Evolutionary conservation across 2,329 filamentous ascomycete genomes (phyloP).

Genomic region (Hymenoscyphus fructigenus): DNA sequence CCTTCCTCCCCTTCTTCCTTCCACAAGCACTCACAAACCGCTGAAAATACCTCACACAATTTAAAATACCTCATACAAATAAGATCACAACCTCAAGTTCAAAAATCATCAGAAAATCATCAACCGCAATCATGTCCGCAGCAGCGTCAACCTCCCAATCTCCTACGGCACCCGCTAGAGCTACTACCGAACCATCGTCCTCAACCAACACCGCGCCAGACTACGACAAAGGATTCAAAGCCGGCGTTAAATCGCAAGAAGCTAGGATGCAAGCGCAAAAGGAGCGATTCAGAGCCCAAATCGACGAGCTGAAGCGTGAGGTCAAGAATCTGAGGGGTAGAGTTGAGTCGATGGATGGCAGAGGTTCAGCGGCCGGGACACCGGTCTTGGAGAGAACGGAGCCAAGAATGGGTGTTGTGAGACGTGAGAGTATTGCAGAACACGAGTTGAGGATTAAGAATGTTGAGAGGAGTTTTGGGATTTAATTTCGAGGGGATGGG

Average conservation of each 20-base stretch:
- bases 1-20: background rate
- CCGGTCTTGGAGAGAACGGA: background rate
- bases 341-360: slow-evolving; percentile 7
- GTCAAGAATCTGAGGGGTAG: slow-evolving; percentile 11
- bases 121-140: slow-evolving; percentile 5
- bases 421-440: slow-evolving; percentile 12
- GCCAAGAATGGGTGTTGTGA: slow-evolving; percentile 10
- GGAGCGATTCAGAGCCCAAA: slow-evolving; percentile 6
- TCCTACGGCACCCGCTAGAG: slow-evolving; percentile 2
- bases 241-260: slow-evolving; percentile 9
- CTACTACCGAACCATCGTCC: slow-evolving; percentile 7
- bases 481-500: background rate
- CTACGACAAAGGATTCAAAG: slow-evolving; percentile 10
- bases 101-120: background rate
- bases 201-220: slow-evolving; percentile 6
- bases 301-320: slow-evolving; percentile 9
- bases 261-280: slow-evolving; percentile 9
- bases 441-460: slow-evolving; percentile 16
- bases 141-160: slow-evolving; percentile 5
- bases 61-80: background rate
- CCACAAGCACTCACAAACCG: background rate
- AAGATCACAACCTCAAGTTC: background rate
- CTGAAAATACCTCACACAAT: background rate
- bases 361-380: background rate
- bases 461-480: slow-evolving; percentile 16